Evolutionary conservation across 2,329 filamentous ascomycete genomes (phyloP).

Genomic region (Ceratocystis harringtonii): DNA sequence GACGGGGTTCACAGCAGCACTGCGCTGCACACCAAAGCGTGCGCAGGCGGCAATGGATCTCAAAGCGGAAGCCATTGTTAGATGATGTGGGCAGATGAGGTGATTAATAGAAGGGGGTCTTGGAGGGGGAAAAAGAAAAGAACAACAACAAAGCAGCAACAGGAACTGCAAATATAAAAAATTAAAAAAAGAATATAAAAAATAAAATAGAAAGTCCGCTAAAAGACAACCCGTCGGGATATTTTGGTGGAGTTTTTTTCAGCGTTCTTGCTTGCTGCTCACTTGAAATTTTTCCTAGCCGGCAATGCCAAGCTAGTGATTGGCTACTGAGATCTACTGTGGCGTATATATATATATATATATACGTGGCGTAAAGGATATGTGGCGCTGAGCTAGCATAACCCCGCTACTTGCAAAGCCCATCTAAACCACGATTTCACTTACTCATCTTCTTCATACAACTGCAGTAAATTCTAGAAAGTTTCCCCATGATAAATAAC

Average conservation of each 20-base stretch:
- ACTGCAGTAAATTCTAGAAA: no score
- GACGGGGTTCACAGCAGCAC: conserved; percentile 58
- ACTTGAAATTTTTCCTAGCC: conserved; percentile 12
- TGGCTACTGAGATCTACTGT: neutral
- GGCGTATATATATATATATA: neutral
- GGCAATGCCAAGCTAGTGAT: neutral
- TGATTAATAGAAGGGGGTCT: neutral
- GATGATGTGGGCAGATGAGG: neutral
- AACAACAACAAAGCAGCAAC: neutral
- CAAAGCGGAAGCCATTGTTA: conserved; percentile 66
- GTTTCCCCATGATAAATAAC: no score
- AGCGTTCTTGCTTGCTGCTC: neutral
- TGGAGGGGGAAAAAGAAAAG: neutral
- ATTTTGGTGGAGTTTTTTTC: neutral
- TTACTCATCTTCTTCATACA: no score
- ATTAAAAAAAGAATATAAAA: conserved; percentile 8
- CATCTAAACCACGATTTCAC: no score
- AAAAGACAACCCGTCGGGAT: neutral
- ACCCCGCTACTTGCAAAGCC: conserved; percentile 2
- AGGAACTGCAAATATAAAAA: conserved; percentile 1
- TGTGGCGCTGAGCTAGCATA: neutral
- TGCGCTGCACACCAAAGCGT: conserved; percentile 55
- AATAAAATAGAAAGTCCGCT: neutral
- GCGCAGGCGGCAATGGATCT: conserved; percentile 66
- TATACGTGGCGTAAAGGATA: neutral